Evolutionary conservation across 371 early-diverging fungal species (phyloP), one percentile per base, ranked within the genome.

Genomic region (Rhizopus sp.): DNA sequence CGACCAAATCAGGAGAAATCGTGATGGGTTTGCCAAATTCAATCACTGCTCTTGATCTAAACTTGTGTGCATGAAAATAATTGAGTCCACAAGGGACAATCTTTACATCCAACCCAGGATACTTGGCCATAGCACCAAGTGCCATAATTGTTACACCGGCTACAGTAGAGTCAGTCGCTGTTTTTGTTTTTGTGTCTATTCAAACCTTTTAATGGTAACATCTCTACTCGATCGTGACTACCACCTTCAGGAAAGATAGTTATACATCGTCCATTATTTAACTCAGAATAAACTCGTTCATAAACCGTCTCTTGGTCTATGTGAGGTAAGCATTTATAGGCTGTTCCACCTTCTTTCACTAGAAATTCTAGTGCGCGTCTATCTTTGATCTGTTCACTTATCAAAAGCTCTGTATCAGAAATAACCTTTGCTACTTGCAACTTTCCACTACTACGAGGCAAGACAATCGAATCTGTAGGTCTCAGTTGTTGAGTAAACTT

Each of bases 171-270:
- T 33, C 2, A n/a, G 9, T 8, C 10, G 7, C 9, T 16, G 13
- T 32, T 10, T 45, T 5, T 3, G 12, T 16, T 29, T 30, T 41
- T 32, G 17, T 5, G 10, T 41, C 31, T 47, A 23, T 23, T 23
- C 23, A 23, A 23, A 85, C 85, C 85, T 84, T 96, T 97, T 49
- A 97, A 75, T 32, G 98, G 98, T 52, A 98, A 71, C 83, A 98
- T 85, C 62, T 96, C 92, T 9, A 93, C 84, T 32, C 97, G 92
- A 66, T 98, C 99, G 72, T 98, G 99, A 53, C 91, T 91, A 6
- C 98, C 98, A 30, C 99, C 98, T 66, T 97, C 99, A 3, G 99
- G 99, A 71, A 98, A 98, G 59, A 98, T 98, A 7, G 98, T 97
- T 12, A 98, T 88, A 63, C 94, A 92, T 29, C 85, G 85, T 29